Conservation (phyloP, 2,329 filamentous ascomycete species). For the Mycogone perniciosa region DNA sequence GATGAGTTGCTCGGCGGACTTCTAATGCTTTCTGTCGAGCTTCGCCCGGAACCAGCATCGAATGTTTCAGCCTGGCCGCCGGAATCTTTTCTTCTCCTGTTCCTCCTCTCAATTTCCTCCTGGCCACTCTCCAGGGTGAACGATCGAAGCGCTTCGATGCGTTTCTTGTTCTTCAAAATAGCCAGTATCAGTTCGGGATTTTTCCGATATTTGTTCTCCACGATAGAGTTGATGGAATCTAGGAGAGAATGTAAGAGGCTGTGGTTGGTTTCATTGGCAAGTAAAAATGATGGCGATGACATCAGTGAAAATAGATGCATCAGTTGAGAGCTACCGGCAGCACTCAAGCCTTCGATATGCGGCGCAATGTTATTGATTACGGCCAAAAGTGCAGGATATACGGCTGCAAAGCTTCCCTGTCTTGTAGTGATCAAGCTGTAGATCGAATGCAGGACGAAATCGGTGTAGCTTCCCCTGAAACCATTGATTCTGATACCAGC, state of each 20-base stretch:
- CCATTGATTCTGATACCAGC: conserved; percentile 71
- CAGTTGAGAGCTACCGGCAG: conserved; percentile 70
- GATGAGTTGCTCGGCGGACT: conserved; percentile 44
- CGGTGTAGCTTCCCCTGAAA: conserved; percentile 85
- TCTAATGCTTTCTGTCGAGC: conserved; percentile 61
- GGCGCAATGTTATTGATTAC: conserved; percentile 92
- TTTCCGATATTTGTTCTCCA: conserved; percentile 79
- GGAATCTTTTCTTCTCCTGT: conserved; percentile 61
- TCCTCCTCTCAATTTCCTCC: conserved; percentile 79
- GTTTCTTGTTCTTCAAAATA: conserved; percentile 71
- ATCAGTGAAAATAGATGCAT: conserved; percentile 86
- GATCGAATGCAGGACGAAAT: conserved; percentile 92
- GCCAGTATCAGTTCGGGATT: conserved; percentile 78
- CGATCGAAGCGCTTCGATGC: conserved; percentile 75
- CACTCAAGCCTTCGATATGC: conserved; percentile 70
- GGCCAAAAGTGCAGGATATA: conserved; percentile 86
- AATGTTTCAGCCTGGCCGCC: conserved; percentile 43
- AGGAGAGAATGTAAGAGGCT: conserved; percentile 71
- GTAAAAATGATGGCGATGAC: conserved; percentile 85
- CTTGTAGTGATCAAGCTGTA: conserved; percentile 86
- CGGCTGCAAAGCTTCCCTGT: conserved; percentile 81
- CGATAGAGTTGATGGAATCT: conserved; percentile 80
- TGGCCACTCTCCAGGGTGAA: conserved; percentile 91
- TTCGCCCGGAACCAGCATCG: conserved; percentile 46
- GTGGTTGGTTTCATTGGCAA: conserved; percentile 91